These are phyloP conservation scores for Suhomyces chickasaworum DNA, from an alignment of 1,139 yeast genomes.

Conservation along the genomic window DNA sequence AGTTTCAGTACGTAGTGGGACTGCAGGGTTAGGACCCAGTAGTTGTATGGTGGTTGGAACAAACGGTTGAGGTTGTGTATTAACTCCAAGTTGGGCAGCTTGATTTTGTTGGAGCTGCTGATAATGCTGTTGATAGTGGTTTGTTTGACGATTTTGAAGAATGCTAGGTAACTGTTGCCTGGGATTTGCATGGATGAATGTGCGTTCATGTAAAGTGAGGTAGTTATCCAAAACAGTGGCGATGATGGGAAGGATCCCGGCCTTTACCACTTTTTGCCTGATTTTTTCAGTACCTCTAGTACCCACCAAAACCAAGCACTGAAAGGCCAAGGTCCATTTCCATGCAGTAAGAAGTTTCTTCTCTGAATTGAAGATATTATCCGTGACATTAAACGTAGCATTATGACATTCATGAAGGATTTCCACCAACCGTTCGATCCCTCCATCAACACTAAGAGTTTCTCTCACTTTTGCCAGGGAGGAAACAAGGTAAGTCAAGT, in stretches of 20 bases:
- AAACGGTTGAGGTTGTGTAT: constrained; percentile 2
- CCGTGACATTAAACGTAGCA: constrained; percentile 33
- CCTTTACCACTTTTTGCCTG: constrained; percentile 82
- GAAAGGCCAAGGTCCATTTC: constrained; percentile 97
- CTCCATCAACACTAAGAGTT: constrained; percentile 87
- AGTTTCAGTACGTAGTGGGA: background rate
- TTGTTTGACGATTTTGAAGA: constrained; percentile 11
- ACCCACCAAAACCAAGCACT: constrained; percentile 86
- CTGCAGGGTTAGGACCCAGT: background rate
- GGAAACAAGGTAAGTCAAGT: constrained; percentile 82
- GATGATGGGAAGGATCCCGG: constrained; percentile 87
- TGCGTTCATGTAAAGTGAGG: constrained; percentile 47
- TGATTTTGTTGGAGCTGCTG: constrained; percentile 10
- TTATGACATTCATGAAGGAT: constrained; percentile 79
- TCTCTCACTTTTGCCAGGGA: constrained; percentile 89
- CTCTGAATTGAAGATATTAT: constrained; percentile 47
- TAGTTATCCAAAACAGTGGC: constrained; percentile 92
- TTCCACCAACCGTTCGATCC: constrained; percentile 82
- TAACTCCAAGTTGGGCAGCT: background rate
- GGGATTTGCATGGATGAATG: constrained; percentile 36
- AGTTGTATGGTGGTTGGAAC: background rate
- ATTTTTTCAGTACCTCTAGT: constrained; percentile 90
- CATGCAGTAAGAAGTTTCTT: constrained; percentile 71
- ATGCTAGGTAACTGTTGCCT: constrained; percentile 17
- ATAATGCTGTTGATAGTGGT: constrained; percentile 10